phyloP scores from a whole-genome alignment of 495 filamentous ascomycete genomes.

The Talaromyces wortmannii region DNA sequence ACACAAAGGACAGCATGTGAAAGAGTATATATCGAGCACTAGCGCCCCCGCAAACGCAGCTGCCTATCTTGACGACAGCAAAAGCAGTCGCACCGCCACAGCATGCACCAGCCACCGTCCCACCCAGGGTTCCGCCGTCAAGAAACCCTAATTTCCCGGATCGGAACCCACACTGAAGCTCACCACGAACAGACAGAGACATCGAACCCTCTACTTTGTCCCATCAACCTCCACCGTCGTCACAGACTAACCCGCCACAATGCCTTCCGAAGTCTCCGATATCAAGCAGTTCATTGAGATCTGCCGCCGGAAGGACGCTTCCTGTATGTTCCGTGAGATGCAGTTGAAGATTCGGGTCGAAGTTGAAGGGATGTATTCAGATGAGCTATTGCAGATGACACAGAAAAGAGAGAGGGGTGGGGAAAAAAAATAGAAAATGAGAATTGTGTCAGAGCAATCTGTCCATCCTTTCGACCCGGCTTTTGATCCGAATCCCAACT shows the following conservation, averaged over 20 bases:
- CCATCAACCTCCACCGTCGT: slow-evolving; percentile 3
- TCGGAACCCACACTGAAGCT: slow-evolving; percentile 17
- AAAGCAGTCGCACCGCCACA: not conserved
- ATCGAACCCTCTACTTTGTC: slow-evolving; percentile 9
- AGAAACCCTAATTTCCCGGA: slow-evolving; percentile 13
- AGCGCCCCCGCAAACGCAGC: not conserved
- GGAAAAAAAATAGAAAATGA: too few species aligned
- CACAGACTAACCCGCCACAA: slow-evolving; percentile 39
- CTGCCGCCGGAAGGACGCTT: slow-evolving; percentile 97
- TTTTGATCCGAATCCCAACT: not conserved
- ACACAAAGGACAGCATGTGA: too few species aligned
- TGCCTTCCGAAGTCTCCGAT: slow-evolving; percentile 97
- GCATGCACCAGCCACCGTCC: not conserved
- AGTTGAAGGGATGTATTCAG: too few species aligned
- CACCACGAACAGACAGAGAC: slow-evolving; percentile 10
- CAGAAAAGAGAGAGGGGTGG: too few species aligned
- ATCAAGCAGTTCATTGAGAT: slow-evolving; percentile 99
- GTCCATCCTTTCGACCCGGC: too few species aligned
- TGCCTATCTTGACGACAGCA: not conserved
- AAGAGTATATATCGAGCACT: too few species aligned
- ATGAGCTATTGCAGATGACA: too few species aligned
- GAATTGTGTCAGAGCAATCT: not conserved
- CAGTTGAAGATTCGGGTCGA: not conserved
- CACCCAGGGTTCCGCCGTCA: not conserved
- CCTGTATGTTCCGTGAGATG: slow-evolving; percentile 55